These are phyloP conservation scores for Suillus spraguei DNA, from an alignment of 768 basidiomycete species.

Conservation along the genomic window DNA sequence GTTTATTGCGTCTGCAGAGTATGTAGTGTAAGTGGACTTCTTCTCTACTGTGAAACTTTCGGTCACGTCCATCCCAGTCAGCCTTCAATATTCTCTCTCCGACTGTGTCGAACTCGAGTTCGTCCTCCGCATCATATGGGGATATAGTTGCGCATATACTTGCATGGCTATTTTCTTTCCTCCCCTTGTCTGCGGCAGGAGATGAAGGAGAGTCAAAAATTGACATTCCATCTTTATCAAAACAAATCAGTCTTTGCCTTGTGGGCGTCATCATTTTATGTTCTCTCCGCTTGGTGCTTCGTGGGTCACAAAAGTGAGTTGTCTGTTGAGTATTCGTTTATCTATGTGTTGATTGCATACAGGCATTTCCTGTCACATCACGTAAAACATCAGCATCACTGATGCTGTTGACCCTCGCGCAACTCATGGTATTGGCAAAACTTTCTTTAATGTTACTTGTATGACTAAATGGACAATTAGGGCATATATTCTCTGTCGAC, in stretches of 20 bases:
- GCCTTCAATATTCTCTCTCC: constrained; percentile 36
- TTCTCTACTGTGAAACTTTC: background rate
- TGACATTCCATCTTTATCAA: constrained; percentile 44
- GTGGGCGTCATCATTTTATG: constrained; percentile 78
- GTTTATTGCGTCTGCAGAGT: constrained; percentile 68
- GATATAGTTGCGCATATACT: constrained; percentile 44
- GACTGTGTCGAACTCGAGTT: constrained; percentile 32
- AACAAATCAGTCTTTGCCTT: constrained; percentile 64
- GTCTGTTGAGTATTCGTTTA: constrained; percentile 7
- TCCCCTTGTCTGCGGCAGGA: constrained; percentile 27
- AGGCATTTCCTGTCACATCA: constrained; percentile 67
- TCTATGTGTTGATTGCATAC: background rate
- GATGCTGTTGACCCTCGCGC: constrained; percentile 76
- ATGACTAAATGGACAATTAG: constrained; percentile 36
- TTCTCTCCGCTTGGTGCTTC: constrained; percentile 70
- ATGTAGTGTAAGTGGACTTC: constrained; percentile 50
- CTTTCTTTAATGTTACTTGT: constrained; percentile 7
- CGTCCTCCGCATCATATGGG: constrained; percentile 45
- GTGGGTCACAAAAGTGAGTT: constrained; percentile 63
- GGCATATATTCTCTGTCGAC: constrained; percentile 85
- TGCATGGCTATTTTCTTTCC: constrained; percentile 41
- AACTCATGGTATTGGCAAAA: constrained; percentile 66
- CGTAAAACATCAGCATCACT: constrained; percentile 72
- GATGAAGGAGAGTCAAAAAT: constrained; percentile 28
- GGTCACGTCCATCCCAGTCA: constrained; percentile 30